Evolutionary conservation across 169 alveolate genomes (phyloP), one percentile per base, ranked within the genome.

Genomic region (Cardiosporidium cionae): DNA sequence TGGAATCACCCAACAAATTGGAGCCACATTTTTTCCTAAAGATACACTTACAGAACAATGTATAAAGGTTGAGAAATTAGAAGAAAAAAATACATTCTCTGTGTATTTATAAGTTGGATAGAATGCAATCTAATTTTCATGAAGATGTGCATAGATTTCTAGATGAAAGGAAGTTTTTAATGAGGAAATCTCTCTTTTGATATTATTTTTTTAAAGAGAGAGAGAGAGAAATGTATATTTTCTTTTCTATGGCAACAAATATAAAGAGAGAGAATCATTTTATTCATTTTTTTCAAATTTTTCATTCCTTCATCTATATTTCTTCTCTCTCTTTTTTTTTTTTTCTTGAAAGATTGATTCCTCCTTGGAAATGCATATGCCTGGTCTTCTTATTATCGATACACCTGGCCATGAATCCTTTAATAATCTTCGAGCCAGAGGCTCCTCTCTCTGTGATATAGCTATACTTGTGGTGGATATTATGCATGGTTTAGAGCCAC

Each of bases 371-470:
- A 74, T 94, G 27, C 70, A 93, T 70, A 88, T 95, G 22, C 99
- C 99, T 0, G 99, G 99, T 2, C 87, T 96, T 67, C 89, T 96
- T 69, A 91, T 98, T 70, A 98, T 97, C 65, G 99, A 98, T 86
- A 98, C 99, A 7, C 99, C 99, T 3, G 99, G 99, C 5, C 99
- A 98, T 90, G 99, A 94, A 75, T 87, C 94, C 32, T 96, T 96
- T 86, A 91, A 96, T 65, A 96, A 96, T 85, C 84, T 97, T 33
- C 90, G 99, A 78, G 94, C 97, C 69, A 91, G 99, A 65, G 99
- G 99, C 25, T 94, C 99, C n/a, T 92, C 98, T 0, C 87, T 98
- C 54, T 96, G 99, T 76, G 99, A 98, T 79, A 83, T 98, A 35
- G 99, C 99, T 5, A 96, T 98, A 44, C 86, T 98, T 52, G 99